These are phyloP conservation scores for Sarocladium oryzae DNA, from an alignment of 2,329 filamentous ascomycete genomes.

Conservation along the genomic window DNA sequence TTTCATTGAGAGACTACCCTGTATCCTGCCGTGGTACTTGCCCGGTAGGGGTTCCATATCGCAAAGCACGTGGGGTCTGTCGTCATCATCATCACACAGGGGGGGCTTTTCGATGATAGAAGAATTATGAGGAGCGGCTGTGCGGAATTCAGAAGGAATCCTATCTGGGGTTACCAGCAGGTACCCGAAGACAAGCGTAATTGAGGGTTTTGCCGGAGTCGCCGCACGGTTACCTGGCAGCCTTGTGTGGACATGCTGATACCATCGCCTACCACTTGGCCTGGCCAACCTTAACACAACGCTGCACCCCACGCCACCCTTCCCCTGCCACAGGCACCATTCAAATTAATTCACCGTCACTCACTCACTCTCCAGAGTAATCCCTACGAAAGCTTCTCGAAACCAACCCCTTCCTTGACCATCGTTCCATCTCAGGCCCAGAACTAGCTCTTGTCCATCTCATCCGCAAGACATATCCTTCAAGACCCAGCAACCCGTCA, in stretches of 20 bases:
- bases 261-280: no score
- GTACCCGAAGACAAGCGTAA: no score
- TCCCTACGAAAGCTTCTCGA: background rate
- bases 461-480: background rate
- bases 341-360: background rate
- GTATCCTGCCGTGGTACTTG: background rate
- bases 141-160: no score
- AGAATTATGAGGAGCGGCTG: no score
- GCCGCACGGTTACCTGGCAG: no score
- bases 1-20: background rate
- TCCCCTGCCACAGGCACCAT: no score
- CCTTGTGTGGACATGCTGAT: no score
- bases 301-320: no score
- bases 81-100: background rate
- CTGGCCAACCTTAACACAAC: background rate
- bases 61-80: background rate
- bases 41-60: no score
- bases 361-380: background rate
- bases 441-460: background rate
- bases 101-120: no score
- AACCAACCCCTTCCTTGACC: background rate
- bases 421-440: background rate
- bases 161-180: no score
- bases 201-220: no score
- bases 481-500: background rate